Base-by-base conservation (phyloP, 306 rosid species). In the Acacia confusa region DNA sequence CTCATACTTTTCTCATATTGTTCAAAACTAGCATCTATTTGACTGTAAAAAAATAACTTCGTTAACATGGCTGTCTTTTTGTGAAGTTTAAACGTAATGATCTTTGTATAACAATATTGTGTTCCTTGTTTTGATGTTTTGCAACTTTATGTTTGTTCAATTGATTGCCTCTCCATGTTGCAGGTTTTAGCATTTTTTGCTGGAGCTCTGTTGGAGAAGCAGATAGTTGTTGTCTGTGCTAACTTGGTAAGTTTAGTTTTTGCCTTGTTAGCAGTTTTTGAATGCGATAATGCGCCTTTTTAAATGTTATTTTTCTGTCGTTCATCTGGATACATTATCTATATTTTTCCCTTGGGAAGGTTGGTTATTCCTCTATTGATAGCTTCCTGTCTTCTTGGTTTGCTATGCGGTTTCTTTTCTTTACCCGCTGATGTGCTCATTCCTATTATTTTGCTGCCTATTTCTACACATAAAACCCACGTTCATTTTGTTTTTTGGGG, bases 131-230 rank as follows among this genome's bases (percentile, higher is more conserved):
- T 48, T 20, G 34, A 75, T 53, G 60, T 74, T 75, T 74, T 78
- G 64, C 72, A 27, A 47, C 52, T 78, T 34, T 32, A 61, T 78
- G 64, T 52, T 70, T 74, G 63, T 30, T 81, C 72, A 22, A 57
- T 76, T 78, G 75, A 75, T 82, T 84, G 55, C 84, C 68, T 74
- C 41, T 44, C 81, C 63, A 76, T 78, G 70, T 25, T 85, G 84
- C 92, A 96, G 99, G 87, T 96, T 67, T 88, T 96, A 81, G 57
- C 97, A 73, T 81, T 92, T 70, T 88, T 93, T 83, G 98, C 98
- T 13, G 99, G 94, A 86, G 98, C 95, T 52, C 87, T 96, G 79
- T 86, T 96, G 79, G 99, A 96, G 90, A 96, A 94, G 90, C 97
- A 93, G 75, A 96, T 90, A 76, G 94, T 89, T 70, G 85, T 96